A percentile compares a stretch with the other conserved stretches of the same genome.
phyloP scores from a whole-genome alignment of 2,329 filamentous ascomycete species.

The Neonectria magnoliae region DNA sequence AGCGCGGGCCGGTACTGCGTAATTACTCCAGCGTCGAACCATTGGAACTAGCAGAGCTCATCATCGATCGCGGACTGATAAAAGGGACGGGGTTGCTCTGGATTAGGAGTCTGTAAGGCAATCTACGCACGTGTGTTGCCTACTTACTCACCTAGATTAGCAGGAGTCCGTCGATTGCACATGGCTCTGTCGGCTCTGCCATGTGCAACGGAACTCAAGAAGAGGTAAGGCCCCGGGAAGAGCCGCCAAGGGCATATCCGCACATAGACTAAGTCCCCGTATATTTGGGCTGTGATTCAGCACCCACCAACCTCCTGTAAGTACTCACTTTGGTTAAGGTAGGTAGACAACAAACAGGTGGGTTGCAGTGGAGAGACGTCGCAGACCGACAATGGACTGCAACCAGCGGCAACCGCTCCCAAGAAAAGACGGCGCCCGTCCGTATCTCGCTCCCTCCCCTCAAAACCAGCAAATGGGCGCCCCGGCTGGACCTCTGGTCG shows the following conservation, averaged over 20 bases:
- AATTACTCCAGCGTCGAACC: slow-evolving; percentile 19
- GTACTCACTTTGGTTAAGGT: no score
- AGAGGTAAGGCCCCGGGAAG: background rate
- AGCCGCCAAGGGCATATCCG: background rate
- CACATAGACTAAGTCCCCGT: slow-evolving; percentile 1
- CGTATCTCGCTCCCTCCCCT: background rate
- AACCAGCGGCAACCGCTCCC: slow-evolving; percentile 13
- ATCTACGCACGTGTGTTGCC: background rate
- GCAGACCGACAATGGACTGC: slow-evolving; percentile 3
- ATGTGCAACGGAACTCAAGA: background rate
- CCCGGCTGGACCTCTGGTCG: background rate
- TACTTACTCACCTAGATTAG: background rate
- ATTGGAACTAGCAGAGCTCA: background rate
- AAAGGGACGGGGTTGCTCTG: background rate
- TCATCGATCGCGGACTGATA: background rate
- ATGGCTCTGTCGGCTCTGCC: background rate
- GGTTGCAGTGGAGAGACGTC: slow-evolving; percentile 18
- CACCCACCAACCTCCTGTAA: background rate
- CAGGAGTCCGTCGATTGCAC: background rate
- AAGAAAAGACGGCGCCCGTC: slow-evolving; percentile 11
- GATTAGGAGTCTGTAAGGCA: background rate
- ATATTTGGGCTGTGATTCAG: background rate
- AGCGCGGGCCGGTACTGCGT: slow-evolving; percentile 19
- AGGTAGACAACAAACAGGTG: background rate
- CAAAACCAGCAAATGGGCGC: background rate